Conservation (phyloP, 1,284 basidiomycete species). For the Fomitopsis pinicola region DNA sequence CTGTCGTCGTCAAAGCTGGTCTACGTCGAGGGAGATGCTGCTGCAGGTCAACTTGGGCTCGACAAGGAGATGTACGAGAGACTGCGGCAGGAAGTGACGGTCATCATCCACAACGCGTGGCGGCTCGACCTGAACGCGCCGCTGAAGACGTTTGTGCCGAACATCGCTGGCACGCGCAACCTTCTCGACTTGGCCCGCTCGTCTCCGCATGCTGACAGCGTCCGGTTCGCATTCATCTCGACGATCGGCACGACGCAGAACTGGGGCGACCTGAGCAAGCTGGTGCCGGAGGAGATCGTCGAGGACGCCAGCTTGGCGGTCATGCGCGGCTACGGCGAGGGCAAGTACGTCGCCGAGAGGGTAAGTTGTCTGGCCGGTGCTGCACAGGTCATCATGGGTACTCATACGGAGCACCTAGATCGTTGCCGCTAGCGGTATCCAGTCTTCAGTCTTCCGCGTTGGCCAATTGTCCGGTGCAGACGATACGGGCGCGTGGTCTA, state of each 20-base stretch:
- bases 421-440: slow-evolving; percentile 12
- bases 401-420: too few relatives aligned
- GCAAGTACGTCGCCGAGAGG: slow-evolving; percentile 35
- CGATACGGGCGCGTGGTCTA: slow-evolving; percentile 36
- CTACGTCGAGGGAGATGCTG: not conserved
- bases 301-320: slow-evolving; percentile 21
- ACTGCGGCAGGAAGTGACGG: slow-evolving; percentile 7
- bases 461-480: slow-evolving; percentile 36
- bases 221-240: slow-evolving; percentile 26
- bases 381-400: slow-evolving; percentile 3
- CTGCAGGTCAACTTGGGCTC: too few relatives aligned
- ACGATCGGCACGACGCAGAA: slow-evolving; percentile 15
- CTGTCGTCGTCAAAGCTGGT: not conserved
- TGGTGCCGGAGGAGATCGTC: slow-evolving; percentile 10
- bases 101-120: slow-evolving; percentile 33
- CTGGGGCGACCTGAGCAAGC: slow-evolving; percentile 4
- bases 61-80: too few relatives aligned
- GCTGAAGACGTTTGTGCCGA: slow-evolving; percentile 12
- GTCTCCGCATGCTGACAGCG: slow-evolving; percentile 13
- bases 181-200: slow-evolving; percentile 21
- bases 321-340: slow-evolving; percentile 35
- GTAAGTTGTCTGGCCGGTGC: slow-evolving; percentile 16
- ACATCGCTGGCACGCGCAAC: slow-evolving; percentile 13
- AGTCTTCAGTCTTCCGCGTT: slow-evolving; percentile 32
- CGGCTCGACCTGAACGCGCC: slow-evolving; percentile 30